These are phyloP conservation scores for Ophiostoma novo-ulmi DNA, from an alignment of 2,329 filamentous ascomycete species.

Conservation along the genomic window DNA sequence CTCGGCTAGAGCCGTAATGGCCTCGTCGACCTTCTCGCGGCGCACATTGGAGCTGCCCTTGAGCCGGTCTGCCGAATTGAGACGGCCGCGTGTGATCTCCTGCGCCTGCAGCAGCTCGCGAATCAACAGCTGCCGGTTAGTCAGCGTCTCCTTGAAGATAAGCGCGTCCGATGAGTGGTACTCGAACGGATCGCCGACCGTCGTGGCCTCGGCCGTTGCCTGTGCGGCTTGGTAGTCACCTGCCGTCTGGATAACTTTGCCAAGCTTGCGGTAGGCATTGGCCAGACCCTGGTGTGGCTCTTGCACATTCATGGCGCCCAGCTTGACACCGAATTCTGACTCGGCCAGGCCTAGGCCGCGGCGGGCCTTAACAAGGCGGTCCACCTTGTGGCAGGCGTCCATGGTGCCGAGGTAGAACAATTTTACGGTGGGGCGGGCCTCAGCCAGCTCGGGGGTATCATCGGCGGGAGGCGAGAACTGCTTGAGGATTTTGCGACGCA, in stretches of 20 bases:
- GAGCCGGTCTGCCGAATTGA: slow-evolving; percentile 80
- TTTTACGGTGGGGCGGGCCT: slow-evolving; percentile 86
- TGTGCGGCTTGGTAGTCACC: slow-evolving; percentile 96
- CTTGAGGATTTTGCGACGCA: slow-evolving; percentile 91
- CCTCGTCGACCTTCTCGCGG: slow-evolving; percentile 94
- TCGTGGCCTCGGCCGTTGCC: slow-evolving; percentile 92
- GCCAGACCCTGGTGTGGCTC: slow-evolving; percentile 84
- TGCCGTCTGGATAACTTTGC: slow-evolving; percentile 85
- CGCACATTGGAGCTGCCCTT: slow-evolving; percentile 83
- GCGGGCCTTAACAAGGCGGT: slow-evolving; percentile 85
- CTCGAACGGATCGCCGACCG: slow-evolving; percentile 84
- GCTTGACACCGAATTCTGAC: slow-evolving; percentile 86
- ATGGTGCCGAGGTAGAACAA: slow-evolving; percentile 92
- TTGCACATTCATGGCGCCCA: slow-evolving; percentile 79
- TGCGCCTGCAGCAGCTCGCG: slow-evolving; percentile 91
- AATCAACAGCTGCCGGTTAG: slow-evolving; percentile 92
- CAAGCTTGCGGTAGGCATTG: slow-evolving; percentile 90
- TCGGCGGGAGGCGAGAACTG: slow-evolving; percentile 97
- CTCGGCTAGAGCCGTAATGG: slow-evolving; percentile 85
- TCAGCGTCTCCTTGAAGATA: slow-evolving; percentile 96
- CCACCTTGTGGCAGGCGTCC: slow-evolving; percentile 96
- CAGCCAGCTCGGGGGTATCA: slow-evolving; percentile 89
- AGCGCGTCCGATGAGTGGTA: slow-evolving; percentile 95
- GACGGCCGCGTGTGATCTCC: slow-evolving; percentile 73
- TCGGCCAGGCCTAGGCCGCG: slow-evolving; percentile 87